Evolutionary conservation across 345 rosid genomes (phyloP).

Genomic region (Brassica cretica): DNA sequence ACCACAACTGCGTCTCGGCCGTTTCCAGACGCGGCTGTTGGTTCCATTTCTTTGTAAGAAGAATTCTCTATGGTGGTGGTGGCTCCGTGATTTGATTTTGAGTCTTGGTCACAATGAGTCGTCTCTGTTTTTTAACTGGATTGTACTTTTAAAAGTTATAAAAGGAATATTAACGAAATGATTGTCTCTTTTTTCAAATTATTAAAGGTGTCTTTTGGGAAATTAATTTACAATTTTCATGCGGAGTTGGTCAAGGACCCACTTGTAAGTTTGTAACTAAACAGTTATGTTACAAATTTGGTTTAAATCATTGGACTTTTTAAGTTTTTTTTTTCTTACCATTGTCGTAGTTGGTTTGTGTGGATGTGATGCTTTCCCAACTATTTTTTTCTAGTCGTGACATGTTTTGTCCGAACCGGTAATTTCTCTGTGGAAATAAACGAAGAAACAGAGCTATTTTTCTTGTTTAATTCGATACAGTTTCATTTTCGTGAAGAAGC

Average conservation of each 20-base stretch:
- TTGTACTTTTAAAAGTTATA: slow-evolving; percentile 6
- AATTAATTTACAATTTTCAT: slow-evolving; percentile 9
- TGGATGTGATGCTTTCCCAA: slow-evolving; percentile 34
- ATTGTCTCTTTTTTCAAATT: background rate
- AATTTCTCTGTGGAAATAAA: slow-evolving; percentile 4
- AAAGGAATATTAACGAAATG: slow-evolving; percentile 11
- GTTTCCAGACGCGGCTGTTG: slow-evolving; percentile 12
- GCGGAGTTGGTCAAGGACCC: slow-evolving; percentile 27
- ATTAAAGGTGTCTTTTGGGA: background rate
- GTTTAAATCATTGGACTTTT: background rate
- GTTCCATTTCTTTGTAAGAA: slow-evolving; percentile 33
- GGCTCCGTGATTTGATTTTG: slow-evolving; percentile 15
- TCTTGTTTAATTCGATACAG: background rate
- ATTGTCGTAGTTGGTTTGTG: slow-evolving; percentile 29
- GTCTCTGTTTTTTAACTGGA: background rate
- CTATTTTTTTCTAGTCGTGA: slow-evolving; percentile 8
- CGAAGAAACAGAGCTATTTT: background rate
- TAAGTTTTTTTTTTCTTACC: background rate
- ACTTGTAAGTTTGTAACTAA: background rate
- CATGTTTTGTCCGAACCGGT: slow-evolving; percentile 11
- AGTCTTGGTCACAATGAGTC: slow-evolving; percentile 24
- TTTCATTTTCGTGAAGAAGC: background rate
- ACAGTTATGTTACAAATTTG: background rate
- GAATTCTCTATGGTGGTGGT: slow-evolving; percentile 16
- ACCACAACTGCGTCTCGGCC: slow-evolving; percentile 4